Percentiles rank a stretch among this genome's conserved stretches.
These are phyloP conservation scores for Cercospora sp. DNA, from an alignment of 2,329 filamentous ascomycete species.

Conservation along the genomic window DNA sequence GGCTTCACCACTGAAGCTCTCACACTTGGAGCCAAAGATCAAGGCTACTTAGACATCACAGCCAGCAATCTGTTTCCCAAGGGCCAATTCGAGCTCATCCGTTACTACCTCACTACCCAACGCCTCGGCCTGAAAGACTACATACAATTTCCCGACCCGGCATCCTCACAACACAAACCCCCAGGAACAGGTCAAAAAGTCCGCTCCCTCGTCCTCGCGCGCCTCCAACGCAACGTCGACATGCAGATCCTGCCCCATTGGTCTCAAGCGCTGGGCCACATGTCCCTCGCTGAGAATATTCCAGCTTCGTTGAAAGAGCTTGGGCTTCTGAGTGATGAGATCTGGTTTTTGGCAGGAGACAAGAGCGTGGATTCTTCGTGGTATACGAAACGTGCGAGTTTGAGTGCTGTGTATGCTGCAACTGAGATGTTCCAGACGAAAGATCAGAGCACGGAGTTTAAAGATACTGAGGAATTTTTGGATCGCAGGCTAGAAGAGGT, in stretches of 20 bases:
- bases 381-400: slow-evolving; percentile 72
- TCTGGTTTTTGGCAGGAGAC: slow-evolving; percentile 85
- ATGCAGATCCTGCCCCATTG: slow-evolving; percentile 66
- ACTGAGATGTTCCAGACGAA: slow-evolving; percentile 93
- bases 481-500: slow-evolving; percentile 72
- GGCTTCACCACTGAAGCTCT: slow-evolving; percentile 79
- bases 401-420: slow-evolving; percentile 67
- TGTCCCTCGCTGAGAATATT: slow-evolving; percentile 80
- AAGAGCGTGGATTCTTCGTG: slow-evolving; percentile 77
- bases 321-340: slow-evolving; percentile 81
- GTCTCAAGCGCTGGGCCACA: slow-evolving; percentile 89
- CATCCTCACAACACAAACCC: neutral
- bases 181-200: slow-evolving; percentile 61
- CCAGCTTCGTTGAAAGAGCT: slow-evolving; percentile 76
- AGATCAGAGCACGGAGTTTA: slow-evolving; percentile 71
- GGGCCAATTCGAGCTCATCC: slow-evolving; percentile 78
- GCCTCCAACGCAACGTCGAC: slow-evolving; percentile 71
- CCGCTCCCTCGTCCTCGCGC: slow-evolving; percentile 70
- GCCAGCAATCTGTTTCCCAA: slow-evolving; percentile 72
- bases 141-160: slow-evolving; percentile 45
- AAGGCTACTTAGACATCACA: slow-evolving; percentile 83
- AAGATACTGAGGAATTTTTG: slow-evolving; percentile 77
- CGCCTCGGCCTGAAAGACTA: slow-evolving; percentile 58
- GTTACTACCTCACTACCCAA: slow-evolving; percentile 71
- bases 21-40: slow-evolving; percentile 74